Percentiles rank a stretch among this genome's conserved stretches.
These are phyloP conservation scores for Mucor indicus DNA, from an alignment of 371 early-diverging fungal species.

Conservation along the genomic window DNA sequence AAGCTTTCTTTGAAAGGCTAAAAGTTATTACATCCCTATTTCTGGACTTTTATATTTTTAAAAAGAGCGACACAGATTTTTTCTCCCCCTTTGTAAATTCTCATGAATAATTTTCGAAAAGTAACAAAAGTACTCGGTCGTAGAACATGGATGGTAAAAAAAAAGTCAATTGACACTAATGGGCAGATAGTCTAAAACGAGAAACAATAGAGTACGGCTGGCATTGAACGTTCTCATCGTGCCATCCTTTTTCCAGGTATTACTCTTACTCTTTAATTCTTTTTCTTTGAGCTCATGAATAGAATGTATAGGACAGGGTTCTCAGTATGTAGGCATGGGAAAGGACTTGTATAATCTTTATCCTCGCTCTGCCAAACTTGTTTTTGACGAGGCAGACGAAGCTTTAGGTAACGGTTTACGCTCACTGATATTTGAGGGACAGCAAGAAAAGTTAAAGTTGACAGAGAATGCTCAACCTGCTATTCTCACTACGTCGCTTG, in stretches of 20 bases:
- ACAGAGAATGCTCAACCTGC: constrained; percentile 96
- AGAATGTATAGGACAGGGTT: constrained; percentile 69
- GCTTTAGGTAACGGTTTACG: constrained; percentile 68
- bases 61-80: no score
- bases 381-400: constrained; percentile 90
- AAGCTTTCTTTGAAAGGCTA: no score
- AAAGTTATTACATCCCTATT: no score
- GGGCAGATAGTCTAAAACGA: background rate
- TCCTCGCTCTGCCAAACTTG: constrained; percentile 66
- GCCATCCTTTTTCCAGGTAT: constrained; percentile 56
- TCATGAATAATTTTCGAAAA: no score
- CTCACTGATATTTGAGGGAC: constrained; percentile 84
- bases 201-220: constrained; percentile 51
- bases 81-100: no score
- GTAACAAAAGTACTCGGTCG: no score
- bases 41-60: no score
- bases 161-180: background rate
- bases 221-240: constrained; percentile 51
- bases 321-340: constrained; percentile 93
- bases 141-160: no score
- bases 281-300: background rate
- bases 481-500: constrained; percentile 88
- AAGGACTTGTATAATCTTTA: constrained; percentile 81
- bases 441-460: constrained; percentile 67
- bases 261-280: background rate